These are phyloP conservation scores for Botrytis pseudocinerea DNA, from an alignment of 2,329 filamentous ascomycete genomes.

Conservation along the genomic window DNA sequence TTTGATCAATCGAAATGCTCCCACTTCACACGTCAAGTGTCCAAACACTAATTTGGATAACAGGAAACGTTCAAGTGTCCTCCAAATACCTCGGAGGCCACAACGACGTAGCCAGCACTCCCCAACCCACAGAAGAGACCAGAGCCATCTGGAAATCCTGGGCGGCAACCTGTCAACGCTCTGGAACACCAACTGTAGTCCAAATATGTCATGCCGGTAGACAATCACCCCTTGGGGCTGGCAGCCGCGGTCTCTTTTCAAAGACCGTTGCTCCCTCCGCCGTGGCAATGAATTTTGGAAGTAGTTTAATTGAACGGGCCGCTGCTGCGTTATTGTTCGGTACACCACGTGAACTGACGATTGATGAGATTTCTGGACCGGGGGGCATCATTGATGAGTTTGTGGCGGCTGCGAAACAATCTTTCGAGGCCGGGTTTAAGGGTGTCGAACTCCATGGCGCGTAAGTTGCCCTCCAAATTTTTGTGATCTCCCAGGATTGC, in stretches of 20 bases:
- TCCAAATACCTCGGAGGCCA: slow-evolving; percentile 7
- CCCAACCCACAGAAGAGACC: slow-evolving; percentile 32
- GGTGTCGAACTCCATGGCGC: slow-evolving; percentile 51
- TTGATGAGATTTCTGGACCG: slow-evolving; percentile 53
- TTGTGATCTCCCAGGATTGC: slow-evolving; percentile 42
- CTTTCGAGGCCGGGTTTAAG: slow-evolving; percentile 52
- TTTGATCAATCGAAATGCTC: not conserved
- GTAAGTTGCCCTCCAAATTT: slow-evolving; percentile 31
- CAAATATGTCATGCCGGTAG: slow-evolving; percentile 52
- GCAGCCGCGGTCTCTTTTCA: slow-evolving; percentile 41
- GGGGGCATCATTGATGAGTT: slow-evolving; percentile 45
- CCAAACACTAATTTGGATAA: not conserved
- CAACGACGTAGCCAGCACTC: slow-evolving; percentile 27
- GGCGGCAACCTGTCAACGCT: slow-evolving; percentile 39
- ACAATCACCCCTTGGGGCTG: slow-evolving; percentile 46
- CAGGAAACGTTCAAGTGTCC: slow-evolving; percentile 19
- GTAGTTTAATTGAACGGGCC: slow-evolving; percentile 41
- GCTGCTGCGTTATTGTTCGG: slow-evolving; percentile 47
- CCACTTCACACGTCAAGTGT: not conserved
- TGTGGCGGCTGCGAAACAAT: slow-evolving; percentile 52
- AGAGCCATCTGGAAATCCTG: slow-evolving; percentile 45
- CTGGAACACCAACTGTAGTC: slow-evolving; percentile 45
- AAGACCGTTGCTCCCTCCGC: slow-evolving; percentile 49
- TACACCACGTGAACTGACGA: slow-evolving; percentile 57
- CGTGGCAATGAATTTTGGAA: slow-evolving; percentile 47